Evolutionary conservation across 2,329 filamentous ascomycete species (phyloP).

Genomic region (Pseudocercospora eumusae): DNA sequence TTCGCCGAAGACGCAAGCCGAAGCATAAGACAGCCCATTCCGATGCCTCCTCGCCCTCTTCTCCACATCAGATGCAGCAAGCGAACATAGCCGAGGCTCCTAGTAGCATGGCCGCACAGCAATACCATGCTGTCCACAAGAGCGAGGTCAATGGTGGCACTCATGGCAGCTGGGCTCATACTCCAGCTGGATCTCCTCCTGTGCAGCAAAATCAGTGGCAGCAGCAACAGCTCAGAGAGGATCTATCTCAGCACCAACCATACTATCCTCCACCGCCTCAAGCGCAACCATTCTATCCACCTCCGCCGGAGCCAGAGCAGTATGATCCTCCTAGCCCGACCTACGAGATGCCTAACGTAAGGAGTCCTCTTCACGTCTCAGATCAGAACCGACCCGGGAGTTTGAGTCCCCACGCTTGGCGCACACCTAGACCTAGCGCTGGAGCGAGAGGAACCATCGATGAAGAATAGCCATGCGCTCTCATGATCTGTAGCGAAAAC

Average conservation of each 20-base stretch:
- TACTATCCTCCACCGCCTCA: conserved; percentile 23
- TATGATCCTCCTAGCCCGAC: conserved; percentile 2
- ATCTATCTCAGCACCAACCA: conserved; percentile 17
- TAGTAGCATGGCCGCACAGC: neutral
- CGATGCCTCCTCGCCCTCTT: neutral
- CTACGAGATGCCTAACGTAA: conserved; percentile 17
- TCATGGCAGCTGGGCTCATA: neutral
- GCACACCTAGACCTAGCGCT: neutral
- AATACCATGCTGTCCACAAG: neutral
- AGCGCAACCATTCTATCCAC: conserved; percentile 15
- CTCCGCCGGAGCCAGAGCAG: conserved; percentile 8
- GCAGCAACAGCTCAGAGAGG: conserved; percentile 11
- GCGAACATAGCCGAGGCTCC: neutral
- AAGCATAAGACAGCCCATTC: conserved; percentile 24
- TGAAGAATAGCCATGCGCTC: neutral
- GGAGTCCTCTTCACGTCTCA: conserved; percentile 7
- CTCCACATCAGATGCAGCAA: neutral
- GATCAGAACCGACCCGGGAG: neutral
- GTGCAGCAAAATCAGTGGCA: conserved; percentile 12
- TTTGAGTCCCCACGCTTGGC: neutral
- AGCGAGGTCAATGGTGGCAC: neutral
- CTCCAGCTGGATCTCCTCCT: conserved; percentile 6
- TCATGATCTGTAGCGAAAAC: neutral
- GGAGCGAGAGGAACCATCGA: neutral
- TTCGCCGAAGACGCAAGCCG: conserved; percentile 42